Percentiles rank a stretch among this genome's conserved stretches.
Evolutionary conservation across 257 asterid species (phyloP).

Genomic region (Primulina tabacum): DNA sequence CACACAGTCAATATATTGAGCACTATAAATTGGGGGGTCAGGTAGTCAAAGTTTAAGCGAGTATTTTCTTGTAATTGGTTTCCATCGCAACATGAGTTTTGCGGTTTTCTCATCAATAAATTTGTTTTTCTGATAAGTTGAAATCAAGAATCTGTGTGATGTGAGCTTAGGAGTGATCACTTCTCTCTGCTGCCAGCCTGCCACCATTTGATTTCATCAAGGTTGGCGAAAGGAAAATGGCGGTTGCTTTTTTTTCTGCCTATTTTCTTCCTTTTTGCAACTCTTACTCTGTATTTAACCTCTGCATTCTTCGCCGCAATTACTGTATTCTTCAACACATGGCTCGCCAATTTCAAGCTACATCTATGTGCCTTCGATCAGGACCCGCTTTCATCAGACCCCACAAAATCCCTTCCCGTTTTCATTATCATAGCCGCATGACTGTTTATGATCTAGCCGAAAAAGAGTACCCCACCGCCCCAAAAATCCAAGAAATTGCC

Average conservation of each 20-base stretch:
- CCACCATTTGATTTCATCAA: constrained; percentile 35
- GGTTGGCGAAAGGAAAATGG: constrained; percentile 37
- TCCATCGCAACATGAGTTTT: too few relatives aligned
- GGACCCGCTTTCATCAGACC: constrained; percentile 42
- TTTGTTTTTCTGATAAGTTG: too few relatives aligned
- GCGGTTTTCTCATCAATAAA: too few relatives aligned
- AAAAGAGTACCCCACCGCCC: background rate
- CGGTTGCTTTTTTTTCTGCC: constrained; percentile 53
- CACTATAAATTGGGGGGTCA: too few relatives aligned
- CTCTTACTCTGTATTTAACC: constrained; percentile 38
- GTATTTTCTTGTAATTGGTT: too few relatives aligned
- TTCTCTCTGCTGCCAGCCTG: constrained; percentile 44
- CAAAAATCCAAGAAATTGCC: constrained; percentile 29
- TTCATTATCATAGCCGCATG: constrained; percentile 51
- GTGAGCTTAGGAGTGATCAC: constrained; percentile 28
- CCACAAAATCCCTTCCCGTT: constrained; percentile 31
- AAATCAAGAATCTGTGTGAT: constrained; percentile 31
- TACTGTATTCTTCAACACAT: constrained; percentile 45
- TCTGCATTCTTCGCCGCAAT: constrained; percentile 39
- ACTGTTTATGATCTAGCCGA: constrained; percentile 37
- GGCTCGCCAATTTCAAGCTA: constrained; percentile 55
- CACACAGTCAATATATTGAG: too few relatives aligned
- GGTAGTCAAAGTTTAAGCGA: too few relatives aligned
- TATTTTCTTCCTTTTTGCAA: constrained; percentile 33
- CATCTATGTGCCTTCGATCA: constrained; percentile 55